Evolutionary conservation across 2,329 filamentous ascomycete species (phyloP), one percentile per base, ranked within the genome.

Genomic region (Bipolaris bicolor): DNA sequence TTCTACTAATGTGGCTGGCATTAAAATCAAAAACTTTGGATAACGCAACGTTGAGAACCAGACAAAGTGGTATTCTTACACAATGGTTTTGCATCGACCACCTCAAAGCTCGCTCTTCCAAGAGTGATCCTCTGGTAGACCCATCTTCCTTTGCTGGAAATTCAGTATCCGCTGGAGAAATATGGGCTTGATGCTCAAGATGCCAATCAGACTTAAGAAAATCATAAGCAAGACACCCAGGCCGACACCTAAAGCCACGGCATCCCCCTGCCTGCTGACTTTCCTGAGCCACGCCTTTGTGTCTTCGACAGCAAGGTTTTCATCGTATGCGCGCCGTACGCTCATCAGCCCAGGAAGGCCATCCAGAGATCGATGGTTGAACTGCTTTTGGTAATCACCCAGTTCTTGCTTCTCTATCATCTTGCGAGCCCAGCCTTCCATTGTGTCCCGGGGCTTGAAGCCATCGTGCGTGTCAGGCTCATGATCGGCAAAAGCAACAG

Each of bases 381-480:
- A 83, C 60, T 79, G 69, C 20, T 77, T 78, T 67, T 86, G 86
- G 65, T 88, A 90, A n/a, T 77, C 75, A 7, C 77, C 74, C 62
- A 87, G 69, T 36, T 78, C 76, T 51, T 83, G 82, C 57, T 79
- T 79, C 45, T 82, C 79, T 2, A 82, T 77, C 65, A 77, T 79
- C 62, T 82, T 83, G 36, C 69, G 67, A 1, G 81, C 79, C 79
- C 80, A 86, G 51, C 79, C 75, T 20, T 83, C 81, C 57, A 89
- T 71, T 0, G 84, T 88, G 13, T 82, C 80, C 3, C 87, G 81
- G 1, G 58, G 85, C 29, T 59, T 57, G 43, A 54, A 57, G 2
- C 51, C 62, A 20, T 45, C 57, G 29, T 61, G 57, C 9, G 67
- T 61, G 7, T 50, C 54, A 18, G 49, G 44, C 1, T 58, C 61